These are phyloP conservation scores for Eremomyces bilateralis DNA, from an alignment of 495 filamentous ascomycete genomes.

Conservation along the genomic window DNA sequence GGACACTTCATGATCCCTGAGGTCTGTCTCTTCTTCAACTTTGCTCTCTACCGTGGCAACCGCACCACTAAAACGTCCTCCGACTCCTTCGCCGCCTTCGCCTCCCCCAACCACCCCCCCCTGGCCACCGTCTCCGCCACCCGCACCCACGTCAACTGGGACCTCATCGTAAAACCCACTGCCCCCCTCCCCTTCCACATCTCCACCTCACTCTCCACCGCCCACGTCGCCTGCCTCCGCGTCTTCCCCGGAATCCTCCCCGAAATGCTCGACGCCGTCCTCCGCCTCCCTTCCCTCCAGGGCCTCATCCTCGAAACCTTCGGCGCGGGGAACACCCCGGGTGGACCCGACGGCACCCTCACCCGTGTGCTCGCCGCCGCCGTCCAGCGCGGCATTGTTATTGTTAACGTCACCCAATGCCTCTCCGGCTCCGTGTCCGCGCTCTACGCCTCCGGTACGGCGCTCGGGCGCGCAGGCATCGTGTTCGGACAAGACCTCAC, in stretches of 20 bases:
- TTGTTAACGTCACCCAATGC: conserved; percentile 91
- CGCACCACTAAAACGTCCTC: conserved; percentile 76
- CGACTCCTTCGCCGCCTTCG: conserved; percentile 69
- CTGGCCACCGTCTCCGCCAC: conserved; percentile 62
- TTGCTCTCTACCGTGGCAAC: conserved; percentile 81
- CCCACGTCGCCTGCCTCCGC: conserved; percentile 76
- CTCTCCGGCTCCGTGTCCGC: conserved; percentile 72
- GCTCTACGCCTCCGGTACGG: conserved; percentile 78
- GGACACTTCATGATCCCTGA: conserved; percentile 94
- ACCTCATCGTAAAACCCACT: conserved; percentile 52
- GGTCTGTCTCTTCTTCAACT: conserved; percentile 89
- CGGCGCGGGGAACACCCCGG: conserved; percentile 83
- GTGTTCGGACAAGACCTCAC: conserved; percentile 89
- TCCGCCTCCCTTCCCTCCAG: conserved; percentile 52
- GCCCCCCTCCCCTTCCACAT: conserved; percentile 53
- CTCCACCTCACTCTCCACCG: conserved; percentile 58
- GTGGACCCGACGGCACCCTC: conserved; percentile 60
- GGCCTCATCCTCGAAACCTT: conserved; percentile 89
- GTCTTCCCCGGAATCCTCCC: conserved; percentile 94
- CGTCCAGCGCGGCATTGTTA: conserved; percentile 58
- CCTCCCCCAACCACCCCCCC: conserved; percentile 61
- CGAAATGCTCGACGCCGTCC: conserved; percentile 79
- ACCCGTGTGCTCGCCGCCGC: conserved; percentile 61
- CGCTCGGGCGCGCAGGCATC: conserved; percentile 68
- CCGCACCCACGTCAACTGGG: conserved; percentile 69